Base-by-base conservation (phyloP, 1,139 yeast genomes). In the Taphrina communis region DNA sequence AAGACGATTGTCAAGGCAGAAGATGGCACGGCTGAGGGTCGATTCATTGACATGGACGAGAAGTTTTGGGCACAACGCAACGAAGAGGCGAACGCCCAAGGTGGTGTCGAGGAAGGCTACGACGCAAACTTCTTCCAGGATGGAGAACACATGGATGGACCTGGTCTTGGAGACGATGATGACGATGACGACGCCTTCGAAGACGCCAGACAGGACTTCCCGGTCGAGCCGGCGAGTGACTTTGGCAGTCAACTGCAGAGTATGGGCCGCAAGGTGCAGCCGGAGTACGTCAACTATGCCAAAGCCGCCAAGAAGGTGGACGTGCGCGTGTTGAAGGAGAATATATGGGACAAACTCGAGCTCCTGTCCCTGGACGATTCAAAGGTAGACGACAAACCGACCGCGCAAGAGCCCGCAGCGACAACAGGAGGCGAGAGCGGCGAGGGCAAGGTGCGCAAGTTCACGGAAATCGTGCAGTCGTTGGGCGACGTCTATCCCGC, bases 291-390 rank as follows among this genome's bases (percentile, higher is more conserved):
- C 61, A 86, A 84, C 72, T 92, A 88, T 75, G 90, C 97, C 0
- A 82, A 89, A 68, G 86, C 87, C 2, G 94, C 97, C 2, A 93
- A 92, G 77, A 84, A 88, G 73, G 97, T 94, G 21, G 96, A 94
- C 76, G 89, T 94, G 57, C 86, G 86, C 74, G 80, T 83, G 51
- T 81, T 94, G 71, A 94, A 94, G 78, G 90, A 89, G 72, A 91
- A 91, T 75, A 76, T 94, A 57, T 94, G 98, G 97, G 82, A 82
- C 46, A 84, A 86, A 0, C 72, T 81, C 58, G 75, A 75, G 19
- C 70, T 75, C 42, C n/a, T 46, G 17, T 68, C 74, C 12, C 71
- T 71, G 1, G 72, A 73, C 35, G 73, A 70, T 12, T 66, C 70
- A 56, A 70, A 53, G 63, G 42, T 12, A 12, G 21, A 63, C 39